A percentile compares a stretch with the other conserved stretches of the same genome.
These are phyloP conservation scores for Myotisia sp. DNA, from an alignment of 2,329 filamentous ascomycete genomes.

Conservation along the genomic window DNA sequence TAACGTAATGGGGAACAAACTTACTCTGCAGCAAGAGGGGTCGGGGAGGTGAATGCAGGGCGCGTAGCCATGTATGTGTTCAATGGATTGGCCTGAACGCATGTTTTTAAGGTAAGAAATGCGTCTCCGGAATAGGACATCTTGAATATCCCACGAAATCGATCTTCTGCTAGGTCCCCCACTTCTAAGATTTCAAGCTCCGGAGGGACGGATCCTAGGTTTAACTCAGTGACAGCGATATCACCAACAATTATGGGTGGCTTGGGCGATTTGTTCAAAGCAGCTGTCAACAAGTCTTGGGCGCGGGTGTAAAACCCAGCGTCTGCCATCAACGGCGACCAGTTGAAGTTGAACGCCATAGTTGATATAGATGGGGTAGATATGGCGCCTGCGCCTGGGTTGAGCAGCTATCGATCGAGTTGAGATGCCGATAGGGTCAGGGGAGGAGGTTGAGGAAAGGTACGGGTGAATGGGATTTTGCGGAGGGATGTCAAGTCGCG, in stretches of 20 bases:
- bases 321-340: constrained; percentile 95
- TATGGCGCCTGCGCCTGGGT: neutral
- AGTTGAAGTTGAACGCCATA: constrained; percentile 99
- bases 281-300: constrained; percentile 83
- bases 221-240: constrained; percentile 94
- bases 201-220: constrained; percentile 84
- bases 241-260: constrained; percentile 99
- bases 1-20: constrained; percentile 12
- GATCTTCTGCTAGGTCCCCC: constrained; percentile 89
- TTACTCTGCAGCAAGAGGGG: constrained; percentile 70
- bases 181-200: constrained; percentile 96
- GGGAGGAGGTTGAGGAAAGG: neutral
- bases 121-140: constrained; percentile 97
- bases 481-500: constrained; percentile 1
- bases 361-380: constrained; percentile 9
- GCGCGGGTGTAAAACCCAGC: constrained; percentile 80
- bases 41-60: constrained; percentile 80
- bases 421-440: constrained; percentile 1
- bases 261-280: constrained; percentile 94
- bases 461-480: too few species aligned
- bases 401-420: too few species aligned
- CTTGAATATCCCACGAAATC: constrained; percentile 96
- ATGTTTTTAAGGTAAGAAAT: constrained; percentile 84
- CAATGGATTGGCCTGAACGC: constrained; percentile 93
- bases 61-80: constrained; percentile 92